Evolutionary conservation across 768 basidiomycete genomes (phyloP).

Genomic region (Podaxis sp.): DNA sequence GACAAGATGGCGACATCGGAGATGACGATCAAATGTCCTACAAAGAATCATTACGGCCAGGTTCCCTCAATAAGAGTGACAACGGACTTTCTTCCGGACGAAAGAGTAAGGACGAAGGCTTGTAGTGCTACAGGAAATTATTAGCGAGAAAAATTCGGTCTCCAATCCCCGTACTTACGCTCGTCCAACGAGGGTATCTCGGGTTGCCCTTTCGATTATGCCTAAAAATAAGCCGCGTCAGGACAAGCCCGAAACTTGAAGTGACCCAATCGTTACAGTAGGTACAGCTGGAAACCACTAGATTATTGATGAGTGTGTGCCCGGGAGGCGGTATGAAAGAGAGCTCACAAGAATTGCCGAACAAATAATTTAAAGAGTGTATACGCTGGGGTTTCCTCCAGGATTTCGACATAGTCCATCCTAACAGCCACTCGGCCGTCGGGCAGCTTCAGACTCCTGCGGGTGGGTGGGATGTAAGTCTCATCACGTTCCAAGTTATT

Average conservation of each 20-base stretch:
- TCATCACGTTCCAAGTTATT: conserved; percentile 67
- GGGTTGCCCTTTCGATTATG: conserved; percentile 45
- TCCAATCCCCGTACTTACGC: conserved; percentile 24
- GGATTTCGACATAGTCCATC: conserved; percentile 39
- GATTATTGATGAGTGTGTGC: background rate
- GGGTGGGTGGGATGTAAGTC: conserved; percentile 55
- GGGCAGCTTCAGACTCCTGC: conserved; percentile 38
- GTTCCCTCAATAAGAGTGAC: background rate
- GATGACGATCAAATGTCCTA: conserved; percentile 32
- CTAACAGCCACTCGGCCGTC: conserved; percentile 34
- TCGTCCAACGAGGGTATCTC: conserved; percentile 38
- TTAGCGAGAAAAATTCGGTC: background rate
- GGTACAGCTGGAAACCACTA: conserved; percentile 42
- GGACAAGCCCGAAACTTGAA: no score
- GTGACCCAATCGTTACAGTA: conserved; percentile 28
- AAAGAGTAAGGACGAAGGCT: conserved; percentile 40
- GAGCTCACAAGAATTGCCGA: conserved; percentile 43
- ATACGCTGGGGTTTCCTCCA: conserved; percentile 48
- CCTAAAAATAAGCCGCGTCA: conserved; percentile 15
- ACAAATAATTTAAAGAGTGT: conserved; percentile 46
- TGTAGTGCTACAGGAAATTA: conserved; percentile 32
- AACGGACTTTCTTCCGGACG: conserved; percentile 38
- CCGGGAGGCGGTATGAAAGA: background rate
- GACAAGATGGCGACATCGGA: conserved; percentile 37
- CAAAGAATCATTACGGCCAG: background rate